Evolutionary conservation across 176 grass and related monocot species (phyloP).

Genomic region (Zoysia japonica): DNA sequence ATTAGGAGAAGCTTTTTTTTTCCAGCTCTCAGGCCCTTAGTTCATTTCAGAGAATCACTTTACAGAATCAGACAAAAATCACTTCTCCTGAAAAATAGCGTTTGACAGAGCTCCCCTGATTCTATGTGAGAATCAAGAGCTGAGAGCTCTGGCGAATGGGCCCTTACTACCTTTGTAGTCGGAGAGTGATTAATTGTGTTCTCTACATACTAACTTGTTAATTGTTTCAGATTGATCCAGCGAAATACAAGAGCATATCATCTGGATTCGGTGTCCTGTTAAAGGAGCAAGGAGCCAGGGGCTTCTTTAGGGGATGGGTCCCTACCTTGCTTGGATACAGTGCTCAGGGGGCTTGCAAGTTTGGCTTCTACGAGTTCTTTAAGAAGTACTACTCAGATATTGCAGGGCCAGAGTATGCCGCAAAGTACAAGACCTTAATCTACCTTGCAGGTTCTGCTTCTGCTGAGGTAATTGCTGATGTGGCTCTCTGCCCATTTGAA

Average conservation of each 20-base stretch:
- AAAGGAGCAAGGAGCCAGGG: conserved; percentile 84
- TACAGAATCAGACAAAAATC: no score
- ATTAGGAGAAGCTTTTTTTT: no score
- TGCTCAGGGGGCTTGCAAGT: conserved; percentile 95
- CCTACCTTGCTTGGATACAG: conserved; percentile 95
- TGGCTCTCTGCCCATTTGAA: conserved; percentile 95
- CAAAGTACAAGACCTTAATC: conserved; percentile 96
- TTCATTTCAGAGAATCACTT: no score
- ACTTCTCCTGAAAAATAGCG: no score
- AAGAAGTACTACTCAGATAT: conserved; percentile 99
- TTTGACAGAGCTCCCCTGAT: no score
- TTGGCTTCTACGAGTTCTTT: conserved; percentile 96
- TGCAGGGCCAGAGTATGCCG: conserved; percentile 82
- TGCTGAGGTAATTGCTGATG: conserved; percentile 97
- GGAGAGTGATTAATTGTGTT: background rate
- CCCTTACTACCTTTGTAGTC: background rate
- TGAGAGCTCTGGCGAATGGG: no score
- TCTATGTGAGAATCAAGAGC: no score
- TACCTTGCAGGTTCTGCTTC: conserved; percentile 97
- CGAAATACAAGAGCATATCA: conserved; percentile 87
- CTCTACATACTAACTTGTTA: background rate
- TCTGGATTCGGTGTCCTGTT: conserved; percentile 84
- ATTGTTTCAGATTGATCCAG: conserved; percentile 70
- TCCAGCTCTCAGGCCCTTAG: no score
- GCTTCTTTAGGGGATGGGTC: conserved; percentile 93